Base-by-base conservation (phyloP, 2,329 filamentous ascomycete genomes). In the Alternaria alternata region DNA sequence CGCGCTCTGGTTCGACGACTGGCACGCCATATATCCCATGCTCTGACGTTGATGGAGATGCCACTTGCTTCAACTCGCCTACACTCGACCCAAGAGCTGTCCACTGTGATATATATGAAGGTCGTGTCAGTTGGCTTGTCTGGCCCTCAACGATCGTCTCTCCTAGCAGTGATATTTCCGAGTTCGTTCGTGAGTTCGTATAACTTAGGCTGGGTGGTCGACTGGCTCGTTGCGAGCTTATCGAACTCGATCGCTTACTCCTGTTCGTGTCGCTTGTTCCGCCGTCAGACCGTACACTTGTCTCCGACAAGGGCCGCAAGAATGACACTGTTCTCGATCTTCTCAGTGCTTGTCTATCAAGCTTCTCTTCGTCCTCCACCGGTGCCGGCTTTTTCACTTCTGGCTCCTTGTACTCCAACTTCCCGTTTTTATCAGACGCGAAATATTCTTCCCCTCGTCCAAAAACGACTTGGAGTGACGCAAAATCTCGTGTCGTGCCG, bases 391-490 rank as follows among this genome's bases (percentile, higher is more conserved):
- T 69, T 51, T 71, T 74, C 14, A 66, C 59, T 30, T 75, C 72
- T 3, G 73, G 66, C 46, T 76, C 73, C 54, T 77, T 77, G 54
- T 71, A 72, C 41, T 78, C 77, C 3, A 80, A 61, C 34, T 78
- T 79, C 11, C 75, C 76, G 22, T 77, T 62, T 51, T 73, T 72
- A 57, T 80, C 78, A 5, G 77, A 79, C 1, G 78, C 78, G 51
- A 79, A 80, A 57, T 77, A 80, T 51, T 79, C 77, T 36, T 79
- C 73, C 7, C 76, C 75, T 11, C 76, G 75, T 1, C 77, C 78
- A 30, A 79, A 77, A 9, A 79, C 76, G 0, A 80, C 76, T 46
- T 80, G 78, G 1, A 80, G 71, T 1, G 73, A 74, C 2, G 68
- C 63, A 41, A 75, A 74, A 46, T 79, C 76, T 51, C 76, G 72